These are phyloP conservation scores for Arachnomyces sp. DNA, from an alignment of 2,329 filamentous ascomycete genomes.

Conservation along the genomic window DNA sequence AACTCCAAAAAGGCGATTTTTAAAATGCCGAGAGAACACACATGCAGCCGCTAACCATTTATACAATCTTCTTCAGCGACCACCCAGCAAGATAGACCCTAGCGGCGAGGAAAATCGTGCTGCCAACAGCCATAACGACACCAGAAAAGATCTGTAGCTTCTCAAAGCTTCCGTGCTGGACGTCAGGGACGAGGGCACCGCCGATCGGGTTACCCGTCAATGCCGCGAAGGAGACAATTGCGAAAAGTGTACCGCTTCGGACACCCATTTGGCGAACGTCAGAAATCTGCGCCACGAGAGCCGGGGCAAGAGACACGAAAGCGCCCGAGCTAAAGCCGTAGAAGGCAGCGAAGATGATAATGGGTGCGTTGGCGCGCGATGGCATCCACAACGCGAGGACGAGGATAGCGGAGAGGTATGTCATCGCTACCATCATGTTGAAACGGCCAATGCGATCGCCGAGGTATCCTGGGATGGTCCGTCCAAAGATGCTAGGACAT, in stretches of 20 bases:
- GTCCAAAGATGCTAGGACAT: constrained; percentile 41
- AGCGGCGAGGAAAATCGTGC: constrained; percentile 28
- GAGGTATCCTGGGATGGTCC: constrained; percentile 46
- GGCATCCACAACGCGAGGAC: constrained; percentile 50
- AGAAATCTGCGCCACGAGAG: constrained; percentile 61
- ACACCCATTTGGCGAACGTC: constrained; percentile 62
- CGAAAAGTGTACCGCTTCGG: constrained; percentile 56
- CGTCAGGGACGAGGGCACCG: constrained; percentile 49
- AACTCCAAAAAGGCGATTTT: too few relatives aligned
- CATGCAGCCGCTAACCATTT: background rate
- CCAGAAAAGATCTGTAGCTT: constrained; percentile 60
- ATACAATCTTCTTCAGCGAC: constrained; percentile 20
- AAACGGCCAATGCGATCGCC: constrained; percentile 48
- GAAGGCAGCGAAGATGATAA: constrained; percentile 57
- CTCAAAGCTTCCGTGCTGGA: constrained; percentile 45
- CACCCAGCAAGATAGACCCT: constrained; percentile 28
- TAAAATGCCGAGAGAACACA: too few relatives aligned
- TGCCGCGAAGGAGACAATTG: constrained; percentile 54
- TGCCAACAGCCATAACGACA: constrained; percentile 40
- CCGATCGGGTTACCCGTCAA: constrained; percentile 61
- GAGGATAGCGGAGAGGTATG: constrained; percentile 37
- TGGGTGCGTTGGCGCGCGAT: constrained; percentile 44
- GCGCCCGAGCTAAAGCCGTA: constrained; percentile 63
- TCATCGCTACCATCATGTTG: constrained; percentile 47
- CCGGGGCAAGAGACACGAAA: constrained; percentile 55